Percentiles rank a stretch among this genome's conserved stretches.
These are phyloP conservation scores for Areca catechu DNA, from an alignment of 176 grass and related monocot species.

Conservation along the genomic window DNA sequence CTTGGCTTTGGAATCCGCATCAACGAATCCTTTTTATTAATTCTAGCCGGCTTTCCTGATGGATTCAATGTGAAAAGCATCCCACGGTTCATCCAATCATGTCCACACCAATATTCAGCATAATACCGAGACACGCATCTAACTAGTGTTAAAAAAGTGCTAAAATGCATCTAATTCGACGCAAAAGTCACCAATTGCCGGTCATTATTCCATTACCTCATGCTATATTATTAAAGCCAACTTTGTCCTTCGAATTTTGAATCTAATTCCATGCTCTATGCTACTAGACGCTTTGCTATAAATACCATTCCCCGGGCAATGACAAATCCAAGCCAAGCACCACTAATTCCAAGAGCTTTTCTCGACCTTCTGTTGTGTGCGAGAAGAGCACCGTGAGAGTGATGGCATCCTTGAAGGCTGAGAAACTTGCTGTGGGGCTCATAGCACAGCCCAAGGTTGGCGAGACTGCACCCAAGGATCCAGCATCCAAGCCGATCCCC, in stretches of 20 bases:
- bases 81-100: too few relatives aligned
- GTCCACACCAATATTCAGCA: too few relatives aligned
- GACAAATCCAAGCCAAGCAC: conserved; percentile 19
- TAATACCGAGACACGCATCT: neutral
- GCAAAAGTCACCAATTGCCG: conserved; percentile 10
- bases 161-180: conserved; percentile 7
- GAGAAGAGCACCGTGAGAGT: conserved; percentile 3
- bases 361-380: neutral
- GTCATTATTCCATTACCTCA: conserved; percentile 38
- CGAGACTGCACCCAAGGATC: conserved; percentile 29
- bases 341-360: conserved; percentile 30
- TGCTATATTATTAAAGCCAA: conserved; percentile 50
- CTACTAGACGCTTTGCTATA: conserved; percentile 36
- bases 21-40: too few relatives aligned
- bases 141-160: too few relatives aligned
- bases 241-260: conserved; percentile 49
- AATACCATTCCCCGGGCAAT: conserved; percentile 29
- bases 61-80: too few relatives aligned
- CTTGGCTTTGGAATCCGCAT: too few relatives aligned
- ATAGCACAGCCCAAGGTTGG: conserved; percentile 13
- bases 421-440: conserved; percentile 36
- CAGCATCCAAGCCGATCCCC: conserved; percentile 44
- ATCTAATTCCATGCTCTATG: conserved; percentile 20
- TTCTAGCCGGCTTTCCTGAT: too few relatives aligned
- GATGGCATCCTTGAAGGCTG: conserved; percentile 70